Percentiles rank a stretch among this genome's conserved stretches.
These are phyloP conservation scores for Coriaria nepalensis DNA, from an alignment of 306 rosid genomes.

Conservation along the genomic window DNA sequence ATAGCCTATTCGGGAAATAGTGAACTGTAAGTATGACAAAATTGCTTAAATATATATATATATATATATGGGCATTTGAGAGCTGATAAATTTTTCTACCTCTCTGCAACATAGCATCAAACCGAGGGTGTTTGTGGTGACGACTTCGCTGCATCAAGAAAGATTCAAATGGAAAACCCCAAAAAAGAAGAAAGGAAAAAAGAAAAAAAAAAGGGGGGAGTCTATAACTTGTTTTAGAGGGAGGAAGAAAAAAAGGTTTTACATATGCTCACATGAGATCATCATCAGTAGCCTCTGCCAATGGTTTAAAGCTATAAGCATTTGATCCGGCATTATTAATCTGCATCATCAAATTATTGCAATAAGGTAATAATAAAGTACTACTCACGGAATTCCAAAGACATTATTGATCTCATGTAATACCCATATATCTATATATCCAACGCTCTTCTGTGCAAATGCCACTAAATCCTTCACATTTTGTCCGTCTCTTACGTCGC, in stretches of 20 bases:
- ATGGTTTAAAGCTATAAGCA: constrained; percentile 81
- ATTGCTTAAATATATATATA: constrained; percentile 1
- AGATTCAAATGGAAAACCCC: background rate
- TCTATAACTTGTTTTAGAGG: constrained; percentile 7
- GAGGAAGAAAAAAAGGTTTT: constrained; percentile 1
- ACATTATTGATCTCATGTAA: background rate
- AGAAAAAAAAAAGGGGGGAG: background rate
- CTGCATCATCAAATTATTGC: constrained; percentile 38
- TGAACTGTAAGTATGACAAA: constrained; percentile 14
- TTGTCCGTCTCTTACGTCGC: constrained; percentile 75
- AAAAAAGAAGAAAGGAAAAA: background rate
- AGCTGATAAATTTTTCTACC: constrained; percentile 35
- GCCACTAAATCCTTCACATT: constrained; percentile 74
- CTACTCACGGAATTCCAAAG: background rate
- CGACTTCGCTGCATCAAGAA: constrained; percentile 69
- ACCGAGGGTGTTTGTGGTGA: constrained; percentile 86
- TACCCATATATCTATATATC: constrained; percentile 89
- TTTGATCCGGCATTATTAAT: constrained; percentile 97
- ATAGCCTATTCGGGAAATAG: constrained; percentile 55
- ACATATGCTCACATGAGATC: constrained; percentile 65
- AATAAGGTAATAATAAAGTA: constrained; percentile 11
- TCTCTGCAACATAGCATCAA: constrained; percentile 96
- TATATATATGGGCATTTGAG: background rate
- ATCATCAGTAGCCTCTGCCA: constrained; percentile 88
- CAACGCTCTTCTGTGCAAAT: constrained; percentile 58